Evolutionary conservation across 352 stramenopile species (phyloP), one percentile per base, ranked within the genome.

Genomic region (Thraustochytrium sp.): DNA sequence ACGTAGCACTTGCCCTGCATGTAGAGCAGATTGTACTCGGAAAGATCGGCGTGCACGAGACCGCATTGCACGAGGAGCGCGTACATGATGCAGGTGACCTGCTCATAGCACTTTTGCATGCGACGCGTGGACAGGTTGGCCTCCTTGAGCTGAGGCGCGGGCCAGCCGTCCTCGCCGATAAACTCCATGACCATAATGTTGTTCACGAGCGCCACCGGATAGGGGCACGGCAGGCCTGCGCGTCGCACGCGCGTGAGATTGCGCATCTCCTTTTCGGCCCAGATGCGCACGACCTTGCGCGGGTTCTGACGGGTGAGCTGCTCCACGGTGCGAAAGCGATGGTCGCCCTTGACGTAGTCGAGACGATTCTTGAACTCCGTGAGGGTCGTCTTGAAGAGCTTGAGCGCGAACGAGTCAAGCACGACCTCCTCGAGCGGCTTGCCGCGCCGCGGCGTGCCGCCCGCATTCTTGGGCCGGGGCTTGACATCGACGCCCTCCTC

Each of bases 101-200:
- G 92, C 3, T 97, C 86, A 85, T 98, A 98, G 56, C 92, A 96
- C 16, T 84, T 84, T 38, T 49, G 18, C 34, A 76, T 44, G 11
- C 75, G n/a, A 51, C 94, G 89, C 65, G 89, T 90, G 82, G 97
- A 90, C 21, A 98, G 89, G 42, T 65, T 75, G 8, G 95, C 94
- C 89, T 98, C 95, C 82, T 97, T 97, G 18, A 99, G 91, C 4
- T 94, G 90, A 3, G 96, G 96, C 53, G 94, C 94, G 0, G 96
- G 91, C 95, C 95, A 99, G 29, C 95, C 95, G 77, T 97, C 93
- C 0, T 92, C 89, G 16, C 97, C 97, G 54, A 99, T 91, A 87
- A 99, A 99, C 86, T 98, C 94, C 96, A 99, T 99, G 37, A 99
- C 90, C 61, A 99, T 88, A 72, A 99, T 94, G 87, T 99, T 95